Base-by-base conservation (phyloP, 208 protist genomes). In the Acanthamoeba royreba region DNA sequence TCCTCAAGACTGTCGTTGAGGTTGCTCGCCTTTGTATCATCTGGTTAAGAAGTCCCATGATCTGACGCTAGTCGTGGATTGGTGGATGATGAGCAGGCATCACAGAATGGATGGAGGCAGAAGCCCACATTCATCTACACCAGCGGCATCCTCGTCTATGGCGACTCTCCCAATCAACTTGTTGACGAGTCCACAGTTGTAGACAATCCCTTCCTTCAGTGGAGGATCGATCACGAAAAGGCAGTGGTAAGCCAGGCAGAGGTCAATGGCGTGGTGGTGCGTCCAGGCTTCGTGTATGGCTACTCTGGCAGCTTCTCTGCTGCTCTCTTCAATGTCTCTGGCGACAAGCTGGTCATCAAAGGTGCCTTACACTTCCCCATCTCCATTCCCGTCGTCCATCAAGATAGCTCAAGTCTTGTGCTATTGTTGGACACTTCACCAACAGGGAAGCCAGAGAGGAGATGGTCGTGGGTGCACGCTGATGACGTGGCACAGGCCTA, bases 51-150 rank as follows among this genome's bases (percentile, higher is more conserved):
- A n/a, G n/a, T n/a, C n/a, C n/a, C n/a, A n/a, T n/a, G n/a, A n/a
- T n/a, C n/a, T n/a, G n/a, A n/a, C n/a, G n/a, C n/a, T n/a, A n/a
- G n/a, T n/a, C n/a, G n/a, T n/a, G n/a, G n/a, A n/a, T n/a, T n/a
- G n/a, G n/a, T n/a, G n/a, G n/a, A n/a, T n/a, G n/a, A n/a, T n/a
- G n/a, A n/a, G n/a, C 74, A 85, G 74, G 53, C 74, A 11, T 40
- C 74, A 3, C 43, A 72, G 4, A 19, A 90, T n/a, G 83, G 83
- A 9, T 85, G 74, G 83, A 25, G 66, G 0, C 83, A 72, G 31
- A 90, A 90, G 55, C 74, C 74, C 58, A 92, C 61, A 8, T 92
- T 81, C 58, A 92, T 92, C 63, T 92, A 92, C 88, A 92, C 88
- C 8, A 81, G 58, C 31, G 88, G 88, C 42, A 1, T 81, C 8